Conservation (phyloP, 1,284 basidiomycete species). For the Chondrostereum purpureum region DNA sequence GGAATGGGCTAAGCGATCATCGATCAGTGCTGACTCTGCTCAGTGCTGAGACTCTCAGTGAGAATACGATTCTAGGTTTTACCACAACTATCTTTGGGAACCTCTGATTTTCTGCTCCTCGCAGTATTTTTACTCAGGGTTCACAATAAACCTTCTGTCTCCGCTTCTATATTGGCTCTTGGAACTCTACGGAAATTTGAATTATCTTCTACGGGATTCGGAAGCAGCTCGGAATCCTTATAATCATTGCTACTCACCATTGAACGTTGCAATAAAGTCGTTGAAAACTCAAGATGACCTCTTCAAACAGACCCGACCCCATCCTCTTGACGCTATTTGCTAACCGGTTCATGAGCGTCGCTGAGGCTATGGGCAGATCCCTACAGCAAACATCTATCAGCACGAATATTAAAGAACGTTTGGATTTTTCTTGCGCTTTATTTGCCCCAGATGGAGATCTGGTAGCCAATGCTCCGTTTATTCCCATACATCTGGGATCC, state of each 20-base stretch:
- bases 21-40: too few species aligned
- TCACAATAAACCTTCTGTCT: too few species aligned
- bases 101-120: too few species aligned
- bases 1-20: too few species aligned
- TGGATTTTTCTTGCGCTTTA: constrained; percentile 87
- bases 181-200: too few species aligned
- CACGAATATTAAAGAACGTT: constrained; percentile 86
- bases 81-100: too few species aligned
- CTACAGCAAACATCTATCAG: constrained; percentile 87
- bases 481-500: constrained; percentile 73
- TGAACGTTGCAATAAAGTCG: too few species aligned
- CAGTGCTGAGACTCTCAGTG: too few species aligned
- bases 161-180: too few species aligned
- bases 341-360: constrained; percentile 89
- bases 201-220: too few species aligned
- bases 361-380: constrained; percentile 88
- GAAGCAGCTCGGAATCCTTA: not conserved
- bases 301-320: constrained; percentile 59
- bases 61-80: too few species aligned
- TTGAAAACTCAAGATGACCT: not conserved
- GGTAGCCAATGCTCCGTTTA: constrained; percentile 87
- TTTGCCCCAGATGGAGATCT: constrained; percentile 89
- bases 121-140: too few species aligned
- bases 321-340: constrained; percentile 87
- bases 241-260: not conserved